phyloP scores from a whole-genome alignment of 441 rosid species.

The Raphanus hybrid region DNA sequence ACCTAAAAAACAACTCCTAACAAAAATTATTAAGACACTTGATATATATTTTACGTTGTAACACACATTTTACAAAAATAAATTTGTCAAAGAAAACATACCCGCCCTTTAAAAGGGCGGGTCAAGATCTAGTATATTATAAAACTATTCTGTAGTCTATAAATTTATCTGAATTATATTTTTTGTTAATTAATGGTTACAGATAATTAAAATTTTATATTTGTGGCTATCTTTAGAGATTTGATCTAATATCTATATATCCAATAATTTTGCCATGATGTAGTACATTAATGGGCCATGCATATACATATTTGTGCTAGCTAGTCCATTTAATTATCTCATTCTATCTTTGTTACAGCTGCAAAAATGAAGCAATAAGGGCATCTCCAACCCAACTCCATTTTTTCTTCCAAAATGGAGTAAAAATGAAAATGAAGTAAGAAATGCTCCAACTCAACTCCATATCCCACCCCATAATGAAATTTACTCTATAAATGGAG shows the following conservation, averaged over 20 bases:
- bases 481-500: no score
- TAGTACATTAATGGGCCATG: conserved; percentile 5
- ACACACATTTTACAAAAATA: no score
- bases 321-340: not conserved
- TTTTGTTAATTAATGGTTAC: not conserved
- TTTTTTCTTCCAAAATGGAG: no score
- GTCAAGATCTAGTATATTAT: not conserved
- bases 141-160: not conserved
- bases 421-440: no score
- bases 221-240: not conserved
- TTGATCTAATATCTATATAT: not conserved
- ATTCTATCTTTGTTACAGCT: not conserved
- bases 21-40: no score
- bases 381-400: no score
- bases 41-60: no score
- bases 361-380: not conserved
- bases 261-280: conserved; percentile 18
- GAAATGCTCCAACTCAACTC: no score
- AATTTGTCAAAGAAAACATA: no score
- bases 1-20: no score
- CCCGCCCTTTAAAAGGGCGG: no score
- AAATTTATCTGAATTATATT: not conserved
- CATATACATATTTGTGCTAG: not conserved
- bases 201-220: not conserved
- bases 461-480: no score